Base-by-base conservation (phyloP, 2,329 filamentous ascomycete species). In the Colletotrichum chlorophyti region DNA sequence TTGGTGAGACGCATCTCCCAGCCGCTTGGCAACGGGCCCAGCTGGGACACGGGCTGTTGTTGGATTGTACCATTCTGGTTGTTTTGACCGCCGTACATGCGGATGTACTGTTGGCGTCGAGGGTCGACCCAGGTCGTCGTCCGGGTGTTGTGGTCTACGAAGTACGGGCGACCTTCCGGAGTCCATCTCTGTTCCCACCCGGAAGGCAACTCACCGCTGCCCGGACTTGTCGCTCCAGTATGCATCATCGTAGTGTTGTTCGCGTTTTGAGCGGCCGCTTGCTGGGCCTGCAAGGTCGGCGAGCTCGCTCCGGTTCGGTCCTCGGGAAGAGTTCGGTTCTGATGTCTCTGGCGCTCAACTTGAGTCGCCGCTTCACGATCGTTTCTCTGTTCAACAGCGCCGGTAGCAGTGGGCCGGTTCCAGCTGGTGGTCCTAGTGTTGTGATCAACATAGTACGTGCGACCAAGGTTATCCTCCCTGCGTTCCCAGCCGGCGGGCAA, bases 1-100 rank as follows among this genome's bases (percentile, higher is more conserved):
- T 99, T 98, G 50, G 95, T 99, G 48, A 99, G 87, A 60, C 95
- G 91, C 95, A 99, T 99, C 81, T 99, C 95, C 95, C 95, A 99
- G 3, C 95, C 95, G 69, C 95, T 98, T 3, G 95, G 95, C 43
- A 99, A 77, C 23, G 95, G 95, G 4, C 95, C 95, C 41, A 99
- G 84, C 73, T 99, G 95, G 2, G 95, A 98, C 2, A 99, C 95
- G 1, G 95, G 94, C 76, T 99, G 95, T 72, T 97, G 94, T 74
- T 98, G 94, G 64, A 98, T 97, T 50, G 88, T 90, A 43, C 91
- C 93, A 66, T 89, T 93, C 65, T 87, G 86, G 62, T 89, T 91
- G 74, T 92, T 95, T 67, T 94, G 91, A 2, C 93, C 94, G 27
- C 85, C 85, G 71, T 99, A 99, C 91, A 98, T 97, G 58, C 95